These are phyloP conservation scores for Gymnopus androsaceus DNA, from an alignment of 1,284 basidiomycete genomes.

Conservation along the genomic window DNA sequence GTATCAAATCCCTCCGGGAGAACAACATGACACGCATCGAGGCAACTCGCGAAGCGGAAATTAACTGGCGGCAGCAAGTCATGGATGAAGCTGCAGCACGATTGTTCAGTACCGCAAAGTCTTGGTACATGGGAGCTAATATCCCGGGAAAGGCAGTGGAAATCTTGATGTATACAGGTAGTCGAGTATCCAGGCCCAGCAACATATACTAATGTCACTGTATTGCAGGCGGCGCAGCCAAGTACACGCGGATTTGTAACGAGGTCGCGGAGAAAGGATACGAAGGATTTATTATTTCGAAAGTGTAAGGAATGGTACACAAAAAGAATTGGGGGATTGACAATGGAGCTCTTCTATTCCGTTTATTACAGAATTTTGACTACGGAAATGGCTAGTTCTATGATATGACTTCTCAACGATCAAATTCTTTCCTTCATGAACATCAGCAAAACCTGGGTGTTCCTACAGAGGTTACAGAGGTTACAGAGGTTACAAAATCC, in stretches of 20 bases:
- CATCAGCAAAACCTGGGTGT: too few relatives aligned
- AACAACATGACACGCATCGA: slow-evolving; percentile 22
- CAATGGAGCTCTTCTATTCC: too few relatives aligned
- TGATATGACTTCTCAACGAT: too few relatives aligned
- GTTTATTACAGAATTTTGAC: too few relatives aligned
- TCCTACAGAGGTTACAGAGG: too few relatives aligned
- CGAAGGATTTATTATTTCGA: slow-evolving; percentile 22
- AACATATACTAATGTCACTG: too few relatives aligned
- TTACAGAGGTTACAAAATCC: too few relatives aligned
- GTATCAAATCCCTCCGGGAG: slow-evolving; percentile 22
- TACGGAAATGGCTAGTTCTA: too few relatives aligned
- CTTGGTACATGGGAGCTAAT: slow-evolving; percentile 16
- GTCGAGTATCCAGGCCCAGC: too few relatives aligned
- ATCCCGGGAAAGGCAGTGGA: slow-evolving; percentile 17
- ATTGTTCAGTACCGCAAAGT: slow-evolving; percentile 8
- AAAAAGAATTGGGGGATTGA: too few relatives aligned
- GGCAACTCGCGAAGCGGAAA: slow-evolving; percentile 23
- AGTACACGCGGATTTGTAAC: slow-evolving; percentile 21
- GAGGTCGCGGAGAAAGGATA: slow-evolving; percentile 25
- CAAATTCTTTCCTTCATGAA: too few relatives aligned
- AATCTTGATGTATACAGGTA: slow-evolving; percentile 26
- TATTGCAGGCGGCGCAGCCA: slow-evolving; percentile 23
- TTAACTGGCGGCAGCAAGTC: slow-evolving; percentile 21
- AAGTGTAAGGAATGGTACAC: neutral
- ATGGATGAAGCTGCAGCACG: slow-evolving; percentile 1